Conservation (phyloP, 164 flowering plant genomes). For the Nymphaea thermarum region DNA sequence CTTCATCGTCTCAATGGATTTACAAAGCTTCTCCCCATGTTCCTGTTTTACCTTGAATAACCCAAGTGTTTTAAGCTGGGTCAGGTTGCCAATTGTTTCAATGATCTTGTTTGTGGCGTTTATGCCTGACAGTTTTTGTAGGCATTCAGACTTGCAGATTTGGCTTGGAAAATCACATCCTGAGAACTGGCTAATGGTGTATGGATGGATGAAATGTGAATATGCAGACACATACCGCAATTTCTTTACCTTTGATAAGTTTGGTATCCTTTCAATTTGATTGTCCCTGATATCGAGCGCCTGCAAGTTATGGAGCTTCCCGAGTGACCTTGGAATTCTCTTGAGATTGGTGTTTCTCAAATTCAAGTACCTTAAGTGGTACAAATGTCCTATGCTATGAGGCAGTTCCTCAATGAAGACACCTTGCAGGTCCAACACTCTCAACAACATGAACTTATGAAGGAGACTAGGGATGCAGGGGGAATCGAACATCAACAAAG, state of each 20-base stretch:
- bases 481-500: too few relatives aligned
- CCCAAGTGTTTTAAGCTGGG: too few relatives aligned
- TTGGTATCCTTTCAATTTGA: not conserved
- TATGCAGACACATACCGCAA: too few relatives aligned
- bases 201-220: too few relatives aligned
- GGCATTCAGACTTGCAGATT: not conserved
- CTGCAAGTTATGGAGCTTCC: not conserved
- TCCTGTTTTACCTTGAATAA: not conserved
- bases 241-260: too few relatives aligned
- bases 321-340: not conserved
- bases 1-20: not conserved
- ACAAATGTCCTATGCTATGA: not conserved
- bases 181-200: not conserved
- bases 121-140: too few relatives aligned
- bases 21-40: not conserved
- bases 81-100: too few relatives aligned
- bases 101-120: too few relatives aligned
- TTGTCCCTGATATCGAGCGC: too few relatives aligned
- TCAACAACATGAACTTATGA: too few relatives aligned
- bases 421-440: not conserved
- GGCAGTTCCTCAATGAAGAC: not conserved
- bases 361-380: not conserved
- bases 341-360: not conserved
- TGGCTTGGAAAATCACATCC: not conserved
- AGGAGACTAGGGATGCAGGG: too few relatives aligned